These are phyloP conservation scores for Gastrodia elata DNA, from an alignment of 106 monocot genomes.

Conservation along the genomic window DNA sequence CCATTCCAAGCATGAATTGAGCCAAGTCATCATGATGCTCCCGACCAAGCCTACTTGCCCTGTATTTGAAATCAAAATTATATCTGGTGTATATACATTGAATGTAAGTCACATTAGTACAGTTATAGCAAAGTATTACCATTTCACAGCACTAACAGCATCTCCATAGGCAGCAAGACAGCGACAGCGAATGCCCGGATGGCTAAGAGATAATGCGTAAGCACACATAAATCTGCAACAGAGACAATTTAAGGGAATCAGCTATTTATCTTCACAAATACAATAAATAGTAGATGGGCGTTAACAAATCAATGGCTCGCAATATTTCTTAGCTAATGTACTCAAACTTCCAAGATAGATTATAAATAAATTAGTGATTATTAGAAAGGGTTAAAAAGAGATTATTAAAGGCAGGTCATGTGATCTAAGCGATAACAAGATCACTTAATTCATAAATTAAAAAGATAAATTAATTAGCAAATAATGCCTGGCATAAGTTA, in stretches of 20 bases:
- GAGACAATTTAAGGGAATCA: constrained; percentile 8
- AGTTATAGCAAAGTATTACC: constrained; percentile 29
- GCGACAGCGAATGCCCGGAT: constrained; percentile 96
- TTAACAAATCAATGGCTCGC: not conserved
- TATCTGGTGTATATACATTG: not conserved
- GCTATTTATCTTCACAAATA: not conserved
- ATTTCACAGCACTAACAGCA: constrained; percentile 99
- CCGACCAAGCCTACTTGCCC: constrained; percentile 90
- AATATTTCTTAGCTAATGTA: too few relatives aligned
- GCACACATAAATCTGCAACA: constrained; percentile 86
- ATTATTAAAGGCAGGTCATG: too few relatives aligned
- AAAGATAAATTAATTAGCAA: not conserved
- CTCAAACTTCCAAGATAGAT: too few relatives aligned
- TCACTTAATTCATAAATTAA: too few relatives aligned
- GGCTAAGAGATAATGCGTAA: constrained; percentile 90
- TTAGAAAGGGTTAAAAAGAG: too few relatives aligned
- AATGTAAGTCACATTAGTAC: not conserved
- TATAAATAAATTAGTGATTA: too few relatives aligned
- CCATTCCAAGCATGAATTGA: constrained; percentile 99
- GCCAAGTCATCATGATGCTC: constrained; percentile 99
- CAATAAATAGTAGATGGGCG: not conserved
- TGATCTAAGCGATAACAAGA: too few relatives aligned
- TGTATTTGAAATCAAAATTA: constrained; percentile 23
- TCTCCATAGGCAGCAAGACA: constrained; percentile 97
- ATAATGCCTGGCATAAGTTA: constrained; percentile 18